Base-by-base conservation (phyloP, 768 basidiomycete species). In the Lactarius evosmus region DNA sequence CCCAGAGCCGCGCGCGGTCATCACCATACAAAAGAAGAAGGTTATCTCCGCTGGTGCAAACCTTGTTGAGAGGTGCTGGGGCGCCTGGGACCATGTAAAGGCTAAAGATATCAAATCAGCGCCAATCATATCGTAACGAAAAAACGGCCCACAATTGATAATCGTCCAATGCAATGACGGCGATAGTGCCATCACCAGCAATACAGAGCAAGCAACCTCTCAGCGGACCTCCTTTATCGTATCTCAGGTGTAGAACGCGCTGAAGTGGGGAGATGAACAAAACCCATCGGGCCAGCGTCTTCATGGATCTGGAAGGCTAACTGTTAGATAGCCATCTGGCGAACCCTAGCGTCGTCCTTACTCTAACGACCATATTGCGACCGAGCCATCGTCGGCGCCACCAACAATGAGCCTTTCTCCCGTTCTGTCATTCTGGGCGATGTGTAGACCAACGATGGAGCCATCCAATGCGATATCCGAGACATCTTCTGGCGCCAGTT, bases 1-100 rank as follows among this genome's bases (percentile, higher is more conserved):
- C 92, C 94, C 97, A 99, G 2, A 95, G 75, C 46, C 97, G 80
- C 1, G 90, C 91, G 59, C 87, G 83, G 2, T 83, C 85, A 65
- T 91, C 86, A 3, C 78, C 78, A 73, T 98, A 98, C 1, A 89
- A 74, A 7, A 95, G 75, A 57, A 97, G 71, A 32, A 97, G 73
- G 62, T 91, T 87, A 59, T 88, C 82, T 17, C 81, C 85, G 12
- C 84, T 79, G 8, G 91, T 73, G 69, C 84, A 91, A 17, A 96
- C 73, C 51, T 80, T 74, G 38, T 77, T 75, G 22, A 98, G 77
- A 0, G 86, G 84, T 0, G 85, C 82, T n/a, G 83, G 80, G 1
- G 93, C 82, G 7, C 91, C 93, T 7, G 96, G 96, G 27, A 98
- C 82, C 19, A 93, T 75, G 71, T 87, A 89, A 33, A 93, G 74